Base-by-base conservation (phyloP, 768 basidiomycete species). In the Pleurotus sapidus region DNA sequence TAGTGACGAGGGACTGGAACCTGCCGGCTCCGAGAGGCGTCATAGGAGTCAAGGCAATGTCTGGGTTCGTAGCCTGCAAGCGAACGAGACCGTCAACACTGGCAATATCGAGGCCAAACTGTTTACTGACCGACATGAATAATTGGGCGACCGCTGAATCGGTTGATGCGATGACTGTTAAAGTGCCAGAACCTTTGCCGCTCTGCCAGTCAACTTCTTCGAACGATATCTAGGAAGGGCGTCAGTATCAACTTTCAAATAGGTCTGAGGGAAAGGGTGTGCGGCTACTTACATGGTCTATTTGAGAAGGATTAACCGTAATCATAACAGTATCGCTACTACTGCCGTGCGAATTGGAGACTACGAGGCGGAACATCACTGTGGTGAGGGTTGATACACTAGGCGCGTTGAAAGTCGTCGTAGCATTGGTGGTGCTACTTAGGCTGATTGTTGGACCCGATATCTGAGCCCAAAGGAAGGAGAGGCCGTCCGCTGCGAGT, bases 161-260 rank as follows among this genome's bases (percentile, higher is more conserved):
- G 5, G 65, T 63, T 1, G n/a, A 20, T 1, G 65, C 65, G 30
- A 56, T 59, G 6, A 63, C 63, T 6, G 65, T 61, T 17, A 58
- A 55, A 24, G 45, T 59, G 2, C 61, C 61, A 34, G 57, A 58
- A 2, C 63, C 62, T 51, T 57, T 47, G 40, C 65, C 65, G 11
- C 59, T 63, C 46, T 63, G 47, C 58, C 64, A 63, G 18, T 56
- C 27, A 12, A 64, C 57, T 30, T 51, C 17, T 40, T 59, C 61
- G 2, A 64, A 55, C 5, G 64, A 55, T 30, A 66, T 61, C 40
- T 57, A 23, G 46, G 49, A 50, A 39, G n/a, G 46, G 27, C 49
- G 38, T 45, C 24, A 5, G n/a, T 17, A 11, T 27, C 42, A 24
- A 39, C 17, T 40, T 17, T 7, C 50, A 46, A 15, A 8, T n/a